Evolutionary conservation across 1,284 basidiomycete genomes (phyloP), one percentile per base, ranked within the genome.

Genomic region (Mrakiaceae sp.): DNA sequence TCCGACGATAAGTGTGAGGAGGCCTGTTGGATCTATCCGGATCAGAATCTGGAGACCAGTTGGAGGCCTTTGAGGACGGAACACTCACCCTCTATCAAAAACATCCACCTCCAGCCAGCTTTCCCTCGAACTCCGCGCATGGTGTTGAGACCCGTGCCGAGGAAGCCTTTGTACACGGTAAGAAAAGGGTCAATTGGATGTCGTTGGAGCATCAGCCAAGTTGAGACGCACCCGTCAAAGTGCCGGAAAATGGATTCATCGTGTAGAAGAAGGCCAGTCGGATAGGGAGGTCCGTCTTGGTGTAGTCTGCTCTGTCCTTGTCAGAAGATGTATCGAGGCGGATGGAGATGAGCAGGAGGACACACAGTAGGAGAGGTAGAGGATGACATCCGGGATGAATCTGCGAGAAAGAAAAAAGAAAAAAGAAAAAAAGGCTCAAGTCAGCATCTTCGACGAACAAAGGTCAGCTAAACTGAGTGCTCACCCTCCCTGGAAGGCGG

Each of bases 1-100:
- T 0, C 85, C 86, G 64, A 87, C 78, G 54, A 73, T 46, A 0
- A 85, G 72, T 0, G 84, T 84, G 46, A 84, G 71, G 7, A 78
- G 58, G 43, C 81, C 81, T 71, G 61, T 55, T 14, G 55, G 12
- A 9, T 27, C 64, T 53, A 61, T 66, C 60, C 40, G 68, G 52
- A 66, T 52, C 9, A n/a, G 42, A 47, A n/a, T 5, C 60, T 16
- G 12, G 12, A 50, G 16, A 7, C 10, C 12, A 58, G 63, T 11
- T 27, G 27, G n/a, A 5, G 55, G n/a, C 40, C 3, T 14, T 48
- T 11, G 43, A 54, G 16, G 5, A 58, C 14, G 54, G 64, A 58
- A 8, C 58, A 14, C 58, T 61, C 58, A 53, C 72, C 72, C 59
- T 74, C 72, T 8, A 74, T 64, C 40, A 74, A 55, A 63, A 74